Evolutionary conservation across 768 basidiomycete species (phyloP).

Genomic region (Dacryopinax primogenitus): DNA sequence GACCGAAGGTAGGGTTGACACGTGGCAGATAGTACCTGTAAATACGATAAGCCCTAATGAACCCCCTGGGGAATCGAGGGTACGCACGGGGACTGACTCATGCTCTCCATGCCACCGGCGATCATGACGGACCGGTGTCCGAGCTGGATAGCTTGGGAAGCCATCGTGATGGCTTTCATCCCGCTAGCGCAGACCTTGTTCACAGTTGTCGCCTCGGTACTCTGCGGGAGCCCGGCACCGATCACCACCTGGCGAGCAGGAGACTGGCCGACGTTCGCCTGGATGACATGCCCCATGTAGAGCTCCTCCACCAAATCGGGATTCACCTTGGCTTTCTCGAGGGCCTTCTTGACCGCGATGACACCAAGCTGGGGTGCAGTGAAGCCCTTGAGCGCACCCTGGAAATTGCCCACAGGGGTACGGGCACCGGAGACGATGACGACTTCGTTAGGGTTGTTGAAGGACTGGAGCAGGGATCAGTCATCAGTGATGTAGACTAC

Average conservation of each 20-base stretch:
- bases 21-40: slow-evolving; percentile 63
- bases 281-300: slow-evolving; percentile 95
- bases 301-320: slow-evolving; percentile 83
- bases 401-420: slow-evolving; percentile 87
- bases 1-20: slow-evolving; percentile 72
- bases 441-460: slow-evolving; percentile 50
- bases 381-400: slow-evolving; percentile 75
- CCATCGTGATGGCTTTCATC: slow-evolving; percentile 89
- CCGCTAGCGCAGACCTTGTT: slow-evolving; percentile 99
- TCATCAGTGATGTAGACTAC: background rate
- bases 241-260: slow-evolving; percentile 98
- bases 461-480: slow-evolving; percentile 21
- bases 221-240: slow-evolving; percentile 63
- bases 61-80: slow-evolving; percentile 12
- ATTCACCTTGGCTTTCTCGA: slow-evolving; percentile 65
- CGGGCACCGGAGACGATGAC: slow-evolving; percentile 90
- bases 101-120: slow-evolving; percentile 98
- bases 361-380: slow-evolving; percentile 85
- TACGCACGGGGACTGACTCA: slow-evolving; percentile 95
- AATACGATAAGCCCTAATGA: background rate
- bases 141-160: slow-evolving; percentile 74
- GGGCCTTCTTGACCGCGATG: slow-evolving; percentile 79
- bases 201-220: slow-evolving; percentile 93
- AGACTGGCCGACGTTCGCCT: slow-evolving; percentile 92
- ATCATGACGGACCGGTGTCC: slow-evolving; percentile 79